These are phyloP conservation scores for Acanthamoeba sp. DNA, from an alignment of 208 protist species.

Conservation along the genomic window DNA sequence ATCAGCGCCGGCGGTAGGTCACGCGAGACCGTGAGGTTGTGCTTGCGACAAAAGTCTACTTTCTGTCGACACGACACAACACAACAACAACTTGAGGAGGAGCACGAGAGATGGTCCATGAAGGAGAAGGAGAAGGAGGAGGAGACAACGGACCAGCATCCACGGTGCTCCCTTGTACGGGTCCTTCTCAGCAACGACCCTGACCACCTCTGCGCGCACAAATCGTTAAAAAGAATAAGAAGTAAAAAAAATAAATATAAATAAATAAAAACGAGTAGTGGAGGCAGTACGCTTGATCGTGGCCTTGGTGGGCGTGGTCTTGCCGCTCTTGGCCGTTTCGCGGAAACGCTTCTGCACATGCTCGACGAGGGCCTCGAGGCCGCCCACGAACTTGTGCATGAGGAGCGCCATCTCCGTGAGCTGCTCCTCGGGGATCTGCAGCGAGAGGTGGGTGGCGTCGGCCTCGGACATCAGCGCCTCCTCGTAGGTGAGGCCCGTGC, in stretches of 20 bases:
- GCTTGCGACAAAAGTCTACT: slow-evolving; percentile 2
- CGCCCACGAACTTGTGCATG: slow-evolving; percentile 50
- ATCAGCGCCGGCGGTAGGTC: background rate
- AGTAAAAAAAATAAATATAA: background rate
- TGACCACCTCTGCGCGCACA: background rate
- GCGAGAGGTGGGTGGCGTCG: slow-evolving; percentile 15
- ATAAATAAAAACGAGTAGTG: too few species aligned
- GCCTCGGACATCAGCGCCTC: slow-evolving; percentile 55
- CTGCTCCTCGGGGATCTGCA: slow-evolving; percentile 41
- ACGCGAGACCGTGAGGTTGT: background rate
- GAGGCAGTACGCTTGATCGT: background rate
- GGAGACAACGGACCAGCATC: background rate
- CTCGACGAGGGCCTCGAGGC: slow-evolving; percentile 31
- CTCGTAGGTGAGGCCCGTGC: slow-evolving; percentile 41
- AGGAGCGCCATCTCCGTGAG: slow-evolving; percentile 19
- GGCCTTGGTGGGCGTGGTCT: slow-evolving; percentile 37
- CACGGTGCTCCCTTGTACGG: slow-evolving; percentile 23
- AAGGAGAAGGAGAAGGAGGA: background rate
- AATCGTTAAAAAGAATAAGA: too few species aligned
- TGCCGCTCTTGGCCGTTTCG: background rate
- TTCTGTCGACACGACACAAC: background rate
- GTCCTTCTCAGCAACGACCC: background rate
- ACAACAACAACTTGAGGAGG: background rate
- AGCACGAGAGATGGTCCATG: background rate
- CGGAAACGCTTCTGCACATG: slow-evolving; percentile 43